Percentiles rank a stretch among this genome's conserved stretches.
phyloP scores from a whole-genome alignment of 192 early-diverging fungal genomes.

The Spinellus fusiger region DNA sequence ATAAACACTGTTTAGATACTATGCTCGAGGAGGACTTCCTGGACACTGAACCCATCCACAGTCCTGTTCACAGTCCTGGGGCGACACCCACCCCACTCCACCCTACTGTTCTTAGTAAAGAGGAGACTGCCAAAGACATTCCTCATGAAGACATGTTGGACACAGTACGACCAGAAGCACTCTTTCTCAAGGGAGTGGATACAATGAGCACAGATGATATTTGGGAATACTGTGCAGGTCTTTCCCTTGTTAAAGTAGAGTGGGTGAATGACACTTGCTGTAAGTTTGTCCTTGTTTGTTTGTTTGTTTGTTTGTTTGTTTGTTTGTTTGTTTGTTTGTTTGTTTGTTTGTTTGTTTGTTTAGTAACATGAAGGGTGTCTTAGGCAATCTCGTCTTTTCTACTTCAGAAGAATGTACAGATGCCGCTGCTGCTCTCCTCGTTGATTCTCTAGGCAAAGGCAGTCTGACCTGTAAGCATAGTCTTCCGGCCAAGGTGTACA shows the following conservation, averaged over 20 bases:
- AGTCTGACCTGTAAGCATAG: neutral
- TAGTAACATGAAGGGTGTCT: neutral
- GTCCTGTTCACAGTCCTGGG: no score
- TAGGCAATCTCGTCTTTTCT: conserved; percentile 13
- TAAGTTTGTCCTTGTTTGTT: conserved; percentile 7
- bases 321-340: neutral
- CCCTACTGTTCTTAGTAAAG: no score
- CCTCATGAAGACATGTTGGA: no score
- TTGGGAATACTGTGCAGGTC: conserved; percentile 32
- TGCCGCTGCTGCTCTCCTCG: neutral
- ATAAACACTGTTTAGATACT: no score
- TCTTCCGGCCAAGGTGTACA: neutral
- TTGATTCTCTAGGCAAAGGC: neutral
- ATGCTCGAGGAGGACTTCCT: no score
- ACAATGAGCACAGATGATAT: conserved; percentile 45
- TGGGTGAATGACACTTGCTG: conserved; percentile 45
- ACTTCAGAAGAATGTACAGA: neutral
- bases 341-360: neutral
- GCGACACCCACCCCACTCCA: no score
- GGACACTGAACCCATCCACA: no score
- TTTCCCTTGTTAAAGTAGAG: conserved; percentile 34
- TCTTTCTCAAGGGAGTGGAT: conserved; percentile 38
- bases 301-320: no score
- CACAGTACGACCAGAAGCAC: conserved; percentile 19
- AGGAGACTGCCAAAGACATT: no score